phyloP scores from a whole-genome alignment of 2,329 filamentous ascomycete species.

The Fusarium torulosum region DNA sequence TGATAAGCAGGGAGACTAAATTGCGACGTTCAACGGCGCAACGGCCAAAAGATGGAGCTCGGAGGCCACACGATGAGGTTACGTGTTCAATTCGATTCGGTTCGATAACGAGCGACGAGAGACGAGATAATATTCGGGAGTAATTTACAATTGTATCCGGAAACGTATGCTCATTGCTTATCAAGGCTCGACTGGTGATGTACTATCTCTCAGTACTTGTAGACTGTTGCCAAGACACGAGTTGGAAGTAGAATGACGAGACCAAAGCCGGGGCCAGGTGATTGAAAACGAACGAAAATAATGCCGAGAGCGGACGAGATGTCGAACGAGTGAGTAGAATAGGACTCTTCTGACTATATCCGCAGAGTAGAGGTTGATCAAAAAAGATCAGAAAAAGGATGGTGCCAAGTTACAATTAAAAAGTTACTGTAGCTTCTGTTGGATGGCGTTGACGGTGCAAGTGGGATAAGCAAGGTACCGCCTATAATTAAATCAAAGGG shows the following conservation, averaged over 20 bases:
- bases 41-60: slow-evolving; percentile 7
- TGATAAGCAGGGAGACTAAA: slow-evolving; percentile 10
- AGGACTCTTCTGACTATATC: not conserved
- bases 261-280: slow-evolving; percentile 3
- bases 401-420: slow-evolving; percentile 24
- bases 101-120: slow-evolving; percentile 37
- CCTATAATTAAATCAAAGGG: slow-evolving; percentile 43
- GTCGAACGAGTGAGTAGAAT: not conserved
- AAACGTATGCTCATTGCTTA: slow-evolving; percentile 39
- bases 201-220: slow-evolving; percentile 12
- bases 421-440: slow-evolving; percentile 15
- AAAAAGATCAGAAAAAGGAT: slow-evolving; percentile 15
- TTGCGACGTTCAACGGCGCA: slow-evolving; percentile 22
- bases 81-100: slow-evolving; percentile 7
- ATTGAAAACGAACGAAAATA: not conserved
- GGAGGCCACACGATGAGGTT: not conserved
- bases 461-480: slow-evolving; percentile 29
- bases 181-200: slow-evolving; percentile 28
- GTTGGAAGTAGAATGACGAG: slow-evolving; percentile 27
- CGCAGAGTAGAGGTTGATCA: not conserved
- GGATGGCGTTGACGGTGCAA: slow-evolving; percentile 29
- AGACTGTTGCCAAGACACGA: slow-evolving; percentile 30
- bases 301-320: not conserved
- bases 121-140: slow-evolving; percentile 4
- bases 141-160: slow-evolving; percentile 11